Percentiles rank a stretch among this genome's conserved stretches.
Evolutionary conservation across 163 green algal species (phyloP).

Genomic region (Chlamydomonas reinhardtii): DNA sequence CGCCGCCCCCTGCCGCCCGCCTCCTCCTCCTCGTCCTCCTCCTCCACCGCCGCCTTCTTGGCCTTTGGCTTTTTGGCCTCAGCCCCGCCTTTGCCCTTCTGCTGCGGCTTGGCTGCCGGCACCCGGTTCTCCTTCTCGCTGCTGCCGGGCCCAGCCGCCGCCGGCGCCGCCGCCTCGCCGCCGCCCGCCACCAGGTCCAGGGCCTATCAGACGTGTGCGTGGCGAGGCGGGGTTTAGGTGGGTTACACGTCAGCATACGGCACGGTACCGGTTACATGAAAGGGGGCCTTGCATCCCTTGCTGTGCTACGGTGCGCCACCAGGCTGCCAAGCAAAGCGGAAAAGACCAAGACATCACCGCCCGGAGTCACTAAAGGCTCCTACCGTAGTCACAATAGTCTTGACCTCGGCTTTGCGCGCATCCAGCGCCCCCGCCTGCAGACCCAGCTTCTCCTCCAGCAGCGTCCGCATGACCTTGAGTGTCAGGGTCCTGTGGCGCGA

Average conservation of each 20-base stretch:
- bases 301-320: no score
- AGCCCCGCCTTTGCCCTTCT: background rate
- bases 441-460: slow-evolving; percentile 34
- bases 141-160: background rate
- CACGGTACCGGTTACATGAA: no score
- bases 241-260: no score
- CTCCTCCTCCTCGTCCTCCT: slow-evolving; percentile 19
- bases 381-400: slow-evolving; percentile 29
- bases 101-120: background rate
- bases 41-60: background rate
- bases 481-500: slow-evolving; percentile 30
- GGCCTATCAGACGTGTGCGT: background rate
- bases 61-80: background rate
- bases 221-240: no score
- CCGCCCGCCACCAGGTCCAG: background rate
- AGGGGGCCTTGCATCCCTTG: no score
- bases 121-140: slow-evolving; percentile 7
- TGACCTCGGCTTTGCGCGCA: slow-evolving; percentile 9
- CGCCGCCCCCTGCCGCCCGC: background rate
- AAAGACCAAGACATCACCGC: no score
- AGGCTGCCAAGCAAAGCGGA: no score
- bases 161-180: background rate
- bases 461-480: slow-evolving; percentile 23
- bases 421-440: slow-evolving; percentile 1
- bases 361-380: no score